phyloP scores from a whole-genome alignment of 495 filamentous ascomycete genomes.

The Aspergillus haitiensis region DNA sequence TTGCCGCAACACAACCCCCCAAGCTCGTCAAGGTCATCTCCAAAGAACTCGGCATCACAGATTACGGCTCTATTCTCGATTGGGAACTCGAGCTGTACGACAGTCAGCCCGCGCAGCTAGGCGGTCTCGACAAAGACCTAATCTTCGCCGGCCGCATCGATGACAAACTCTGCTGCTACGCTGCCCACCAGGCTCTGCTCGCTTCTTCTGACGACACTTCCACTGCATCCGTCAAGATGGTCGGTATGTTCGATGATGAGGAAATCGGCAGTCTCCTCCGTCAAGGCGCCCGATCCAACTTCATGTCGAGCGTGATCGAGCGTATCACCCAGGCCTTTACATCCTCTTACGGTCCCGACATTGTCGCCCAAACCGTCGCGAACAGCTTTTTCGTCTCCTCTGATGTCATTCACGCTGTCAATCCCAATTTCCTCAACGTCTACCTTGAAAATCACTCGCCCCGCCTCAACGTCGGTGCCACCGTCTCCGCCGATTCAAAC shows the following conservation, averaged over 20 bases:
- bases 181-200: conserved; percentile 83
- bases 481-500: conserved; percentile 82
- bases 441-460: conserved; percentile 87
- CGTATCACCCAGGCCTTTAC: conserved; percentile 74
- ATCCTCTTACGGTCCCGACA: conserved; percentile 57
- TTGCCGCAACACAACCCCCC: conserved; percentile 76
- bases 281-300: conserved; percentile 87
- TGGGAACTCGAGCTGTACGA: conserved; percentile 99
- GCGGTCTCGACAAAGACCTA: conserved; percentile 88
- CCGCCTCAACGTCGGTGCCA: conserved; percentile 83
- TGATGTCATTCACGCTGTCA: conserved; percentile 91
- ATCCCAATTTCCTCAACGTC: conserved; percentile 82
- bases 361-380: conserved; percentile 81
- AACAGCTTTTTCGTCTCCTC: conserved; percentile 91
- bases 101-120: conserved; percentile 77
- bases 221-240: conserved; percentile 70
- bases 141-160: conserved; percentile 95
- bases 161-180: conserved; percentile 94
- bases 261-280: conserved; percentile 89
- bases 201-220: conserved; percentile 56
- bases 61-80: conserved; percentile 73
- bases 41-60: conserved; percentile 65
- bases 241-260: conserved; percentile 92
- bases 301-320: conserved; percentile 75
- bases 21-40: conserved; percentile 82